Base-by-base conservation (phyloP, 176 grass and related monocot genomes). In the Cymbopogon citratus region DNA sequence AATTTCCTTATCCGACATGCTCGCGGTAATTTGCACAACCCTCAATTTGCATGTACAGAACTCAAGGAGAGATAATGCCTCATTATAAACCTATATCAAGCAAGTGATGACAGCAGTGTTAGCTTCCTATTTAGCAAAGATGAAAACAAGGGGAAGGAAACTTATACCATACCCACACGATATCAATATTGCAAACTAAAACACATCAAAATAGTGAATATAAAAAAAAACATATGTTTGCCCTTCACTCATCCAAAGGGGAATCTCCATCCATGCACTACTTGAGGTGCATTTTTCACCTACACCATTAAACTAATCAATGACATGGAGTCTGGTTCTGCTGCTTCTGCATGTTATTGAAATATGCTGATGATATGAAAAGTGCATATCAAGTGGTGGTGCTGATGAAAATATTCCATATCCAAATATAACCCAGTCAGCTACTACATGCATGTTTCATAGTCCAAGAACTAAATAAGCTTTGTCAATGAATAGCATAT, bases 41-140 rank as follows among this genome's bases (percentile, higher is more conserved):
- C 84, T 98, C 78, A 94, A 94, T 74, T 91, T 90, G 67, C 85
- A 85, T 81, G 90, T 88, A 89, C 92, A 98, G 44, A 91, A 88
- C 63, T 92, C 88, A 59, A 98, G 90, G 57, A 98, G 84, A 82
- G 90, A 98, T 65, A 73, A 89, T 14, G 84, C 92, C 84, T 94
- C 95, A 14, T 71, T 88, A 91, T 87, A 89, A 83, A 98, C 88
- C 90, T 98, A 71, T 25, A 57, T 48, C 46, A 78, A 49, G 1
- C 51, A 86, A 66, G 49, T 3, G 61, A 85, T 54, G 40, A 45
- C 7, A 34, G 10, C 44, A 13, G 3, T 35, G 54, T 46, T 21
- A 64, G 38, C 68, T 78, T 23, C 49, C 48, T 24, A 11, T 73
- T 64, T 73, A 78, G 45, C n/a, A 3, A 52, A 78, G 38, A 85